phyloP scores from a whole-genome alignment of 2,329 filamentous ascomycete species.

The Ascochyta clinopodiicola region DNA sequence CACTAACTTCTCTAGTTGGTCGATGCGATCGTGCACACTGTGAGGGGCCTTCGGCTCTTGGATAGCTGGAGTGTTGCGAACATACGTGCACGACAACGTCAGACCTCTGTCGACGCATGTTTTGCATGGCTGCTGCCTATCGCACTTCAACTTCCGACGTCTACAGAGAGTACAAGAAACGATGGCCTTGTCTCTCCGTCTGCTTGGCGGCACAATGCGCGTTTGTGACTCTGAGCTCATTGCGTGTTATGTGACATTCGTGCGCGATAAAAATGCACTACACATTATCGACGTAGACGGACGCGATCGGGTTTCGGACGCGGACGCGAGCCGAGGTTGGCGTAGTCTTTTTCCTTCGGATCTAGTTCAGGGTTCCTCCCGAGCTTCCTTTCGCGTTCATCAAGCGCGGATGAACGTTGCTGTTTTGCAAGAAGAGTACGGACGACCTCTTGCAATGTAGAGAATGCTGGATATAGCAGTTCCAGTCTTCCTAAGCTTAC shows the following conservation, averaged over 20 bases:
- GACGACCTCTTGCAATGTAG: neutral
- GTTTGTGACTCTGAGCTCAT: slow-evolving; percentile 27
- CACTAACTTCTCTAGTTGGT: slow-evolving; percentile 47
- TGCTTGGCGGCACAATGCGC: slow-evolving; percentile 33
- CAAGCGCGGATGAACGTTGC: neutral
- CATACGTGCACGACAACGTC: slow-evolving; percentile 43
- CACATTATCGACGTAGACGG: neutral
- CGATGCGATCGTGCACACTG: slow-evolving; percentile 46
- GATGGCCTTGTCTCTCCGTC: slow-evolving; percentile 39
- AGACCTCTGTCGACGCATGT: slow-evolving; percentile 46
- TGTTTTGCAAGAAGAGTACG: neutral
- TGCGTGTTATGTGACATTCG: neutral
- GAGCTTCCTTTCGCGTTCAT: too few species aligned
- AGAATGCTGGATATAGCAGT: too few species aligned
- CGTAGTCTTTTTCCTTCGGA: neutral
- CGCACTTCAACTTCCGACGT: slow-evolving; percentile 42
- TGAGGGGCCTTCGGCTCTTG: slow-evolving; percentile 33
- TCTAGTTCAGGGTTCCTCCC: too few species aligned
- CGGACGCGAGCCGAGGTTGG: slow-evolving; percentile 4
- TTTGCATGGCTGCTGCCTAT: slow-evolving; percentile 46
- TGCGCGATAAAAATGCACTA: neutral
- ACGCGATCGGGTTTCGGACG: slow-evolving; percentile 4
- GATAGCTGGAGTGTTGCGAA: slow-evolving; percentile 25
- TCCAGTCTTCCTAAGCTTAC: too few species aligned
- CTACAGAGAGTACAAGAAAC: slow-evolving; percentile 30